Evolutionary conservation across 176 grass and related monocot genomes (phyloP).

Genomic region (Zea luxurians): DNA sequence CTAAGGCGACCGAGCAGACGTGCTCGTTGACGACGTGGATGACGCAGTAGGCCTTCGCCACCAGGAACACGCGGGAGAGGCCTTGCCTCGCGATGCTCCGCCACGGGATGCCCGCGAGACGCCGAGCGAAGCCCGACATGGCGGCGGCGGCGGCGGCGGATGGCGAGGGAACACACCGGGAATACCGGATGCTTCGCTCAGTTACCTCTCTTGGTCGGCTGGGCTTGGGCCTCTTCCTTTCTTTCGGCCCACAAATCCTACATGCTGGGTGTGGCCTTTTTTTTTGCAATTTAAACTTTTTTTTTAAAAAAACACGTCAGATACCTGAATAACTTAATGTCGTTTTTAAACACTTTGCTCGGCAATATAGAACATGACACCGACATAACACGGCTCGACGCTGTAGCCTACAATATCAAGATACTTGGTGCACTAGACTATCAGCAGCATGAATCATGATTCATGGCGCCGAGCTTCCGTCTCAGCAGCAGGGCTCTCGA

Average conservation of each 20-base stretch:
- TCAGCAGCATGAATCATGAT: no score
- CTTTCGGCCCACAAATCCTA: background rate
- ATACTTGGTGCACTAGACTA: no score
- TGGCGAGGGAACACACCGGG: background rate
- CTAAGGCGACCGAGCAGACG: conserved; percentile 33
- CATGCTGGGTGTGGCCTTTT: no score
- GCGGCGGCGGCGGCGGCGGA: conserved; percentile 28
- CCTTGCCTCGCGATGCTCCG: conserved; percentile 34
- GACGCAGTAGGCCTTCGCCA: conserved; percentile 51
- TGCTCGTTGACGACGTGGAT: conserved; percentile 48
- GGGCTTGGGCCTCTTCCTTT: background rate
- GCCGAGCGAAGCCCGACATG: conserved; percentile 39
- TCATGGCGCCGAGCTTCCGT: no score
- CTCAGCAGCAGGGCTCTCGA: no score
- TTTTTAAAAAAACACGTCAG: no score
- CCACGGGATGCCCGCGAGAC: conserved; percentile 55
- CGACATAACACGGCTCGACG: no score
- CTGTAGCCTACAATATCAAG: no score
- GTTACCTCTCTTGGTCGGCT: background rate
- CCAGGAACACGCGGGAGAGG: conserved; percentile 1
- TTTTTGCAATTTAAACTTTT: no score
- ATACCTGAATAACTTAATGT: no score
- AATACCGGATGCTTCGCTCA: background rate
- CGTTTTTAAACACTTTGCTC: no score
- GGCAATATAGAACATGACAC: no score